phyloP scores from a whole-genome alignment of 768 basidiomycete genomes.

The Pleurotus platypus region DNA sequence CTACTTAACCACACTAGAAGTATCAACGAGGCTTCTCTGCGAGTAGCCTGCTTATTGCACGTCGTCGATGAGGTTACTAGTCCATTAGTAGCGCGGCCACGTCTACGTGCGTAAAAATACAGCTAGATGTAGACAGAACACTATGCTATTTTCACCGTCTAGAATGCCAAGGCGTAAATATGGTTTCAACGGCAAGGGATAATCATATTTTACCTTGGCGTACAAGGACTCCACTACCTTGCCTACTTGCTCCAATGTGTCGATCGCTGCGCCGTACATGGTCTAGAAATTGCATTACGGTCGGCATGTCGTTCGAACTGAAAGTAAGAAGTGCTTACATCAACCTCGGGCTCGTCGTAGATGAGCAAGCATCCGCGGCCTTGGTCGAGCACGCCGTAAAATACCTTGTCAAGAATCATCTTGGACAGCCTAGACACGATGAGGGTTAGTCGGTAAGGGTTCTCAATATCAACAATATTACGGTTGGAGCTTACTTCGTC shows the following conservation, averaged over 20 bases:
- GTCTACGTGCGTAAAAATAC: constrained; percentile 4
- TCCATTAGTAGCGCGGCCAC: neutral
- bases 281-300: constrained; percentile 43
- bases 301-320: neutral
- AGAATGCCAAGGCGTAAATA: neutral
- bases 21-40: too few species aligned
- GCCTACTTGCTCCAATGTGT: constrained; percentile 84
- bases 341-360: constrained; percentile 83
- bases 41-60: too few species aligned
- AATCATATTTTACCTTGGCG: constrained; percentile 52
- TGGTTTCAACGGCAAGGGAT: neutral
- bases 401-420: constrained; percentile 96
- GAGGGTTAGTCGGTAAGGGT: neutral
- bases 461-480: neutral
- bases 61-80: too few species aligned
- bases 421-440: constrained; percentile 69
- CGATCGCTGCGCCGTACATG: constrained; percentile 84
- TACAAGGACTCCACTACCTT: constrained; percentile 95
- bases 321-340: constrained; percentile 50
- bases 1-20: too few species aligned
- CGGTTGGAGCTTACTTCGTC: constrained; percentile 64
- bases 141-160: constrained; percentile 44
- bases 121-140: neutral
- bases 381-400: constrained; percentile 96
- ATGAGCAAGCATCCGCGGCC: constrained; percentile 88